phyloP scores from a whole-genome alignment of 2,329 filamentous ascomycete species.

The Colletotrichum agaves region DNA sequence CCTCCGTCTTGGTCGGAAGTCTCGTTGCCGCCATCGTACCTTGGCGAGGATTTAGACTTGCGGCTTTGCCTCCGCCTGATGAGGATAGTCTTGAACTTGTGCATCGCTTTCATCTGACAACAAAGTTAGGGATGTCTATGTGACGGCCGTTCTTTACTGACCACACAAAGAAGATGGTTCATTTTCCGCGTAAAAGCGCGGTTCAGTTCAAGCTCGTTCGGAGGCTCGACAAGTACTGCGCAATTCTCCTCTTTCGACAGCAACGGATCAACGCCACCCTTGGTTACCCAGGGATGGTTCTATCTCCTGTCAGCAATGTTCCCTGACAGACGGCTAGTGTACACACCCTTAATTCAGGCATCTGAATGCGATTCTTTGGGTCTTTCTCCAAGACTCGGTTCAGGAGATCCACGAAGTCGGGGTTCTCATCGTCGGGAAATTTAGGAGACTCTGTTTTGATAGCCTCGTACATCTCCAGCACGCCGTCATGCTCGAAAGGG shows the following conservation, averaged over 20 bases:
- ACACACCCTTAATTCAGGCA: slow-evolving; percentile 83
- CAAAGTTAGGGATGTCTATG: slow-evolving; percentile 23
- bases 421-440: slow-evolving; percentile 72
- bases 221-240: slow-evolving; percentile 79
- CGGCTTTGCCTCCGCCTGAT: slow-evolving; percentile 39
- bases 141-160: slow-evolving; percentile 52
- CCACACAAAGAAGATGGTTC: slow-evolving; percentile 85
- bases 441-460: slow-evolving; percentile 78
- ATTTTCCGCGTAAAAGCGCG: slow-evolving; percentile 92
- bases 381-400: slow-evolving; percentile 82
- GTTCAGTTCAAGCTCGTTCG: slow-evolving; percentile 90
- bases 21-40: slow-evolving; percentile 13
- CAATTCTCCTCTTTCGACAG: slow-evolving; percentile 89
- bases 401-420: slow-evolving; percentile 81
- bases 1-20: slow-evolving; percentile 44
- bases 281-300: slow-evolving; percentile 95
- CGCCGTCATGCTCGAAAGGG: slow-evolving; percentile 82
- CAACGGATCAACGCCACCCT: slow-evolving; percentile 78
- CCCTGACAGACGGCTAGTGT: too few relatives aligned
- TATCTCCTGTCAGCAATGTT: slow-evolving; percentile 51
- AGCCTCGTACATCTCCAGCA: slow-evolving; percentile 89
- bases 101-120: slow-evolving; percentile 84
- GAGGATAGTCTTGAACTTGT: slow-evolving; percentile 86
- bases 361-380: slow-evolving; percentile 82
- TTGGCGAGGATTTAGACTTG: slow-evolving; percentile 27